Conservation (phyloP, 2,329 filamentous ascomycete species). For the Grosmannia serpens region DNA sequence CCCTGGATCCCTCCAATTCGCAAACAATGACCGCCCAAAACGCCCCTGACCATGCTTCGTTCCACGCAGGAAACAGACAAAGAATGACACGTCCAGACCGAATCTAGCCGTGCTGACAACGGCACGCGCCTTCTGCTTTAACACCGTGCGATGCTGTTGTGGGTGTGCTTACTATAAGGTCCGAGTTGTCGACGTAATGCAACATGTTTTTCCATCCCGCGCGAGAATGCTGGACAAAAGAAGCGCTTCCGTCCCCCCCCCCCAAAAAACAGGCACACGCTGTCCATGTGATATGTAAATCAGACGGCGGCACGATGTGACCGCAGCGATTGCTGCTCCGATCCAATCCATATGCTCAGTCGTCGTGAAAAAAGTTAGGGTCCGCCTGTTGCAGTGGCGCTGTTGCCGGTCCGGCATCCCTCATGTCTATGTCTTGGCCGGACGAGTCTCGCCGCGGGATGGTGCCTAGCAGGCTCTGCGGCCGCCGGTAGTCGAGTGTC, state of each 20-base stretch:
- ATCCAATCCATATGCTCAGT: slow-evolving; percentile 1
- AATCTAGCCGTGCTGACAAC: neutral
- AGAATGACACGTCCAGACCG: neutral
- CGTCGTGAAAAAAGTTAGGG: slow-evolving; percentile 39
- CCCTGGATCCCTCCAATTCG: neutral
- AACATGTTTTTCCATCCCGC: neutral
- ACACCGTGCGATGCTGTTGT: neutral
- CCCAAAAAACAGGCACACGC: neutral
- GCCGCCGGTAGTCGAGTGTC: slow-evolving; percentile 30
- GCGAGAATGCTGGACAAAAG: neutral
- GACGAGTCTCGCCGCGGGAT: slow-evolving; percentile 22
- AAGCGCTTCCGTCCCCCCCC: neutral
- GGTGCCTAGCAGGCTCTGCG: slow-evolving; percentile 19
- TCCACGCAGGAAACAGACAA: neutral
- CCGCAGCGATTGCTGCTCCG: neutral
- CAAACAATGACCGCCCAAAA: slow-evolving; percentile 1
- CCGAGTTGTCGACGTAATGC: neutral
- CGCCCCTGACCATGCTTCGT: slow-evolving; percentile 9
- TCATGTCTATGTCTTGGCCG: slow-evolving; percentile 42
- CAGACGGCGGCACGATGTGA: neutral
- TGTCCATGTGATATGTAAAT: neutral
- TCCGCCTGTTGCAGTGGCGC: slow-evolving; percentile 37
- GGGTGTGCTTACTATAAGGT: neutral
- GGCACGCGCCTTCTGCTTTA: neutral
- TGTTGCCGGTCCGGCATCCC: slow-evolving; percentile 43